phyloP scores from a whole-genome alignment of 805 yeast species.

The Metschnikowia kofuensis region DNA sequence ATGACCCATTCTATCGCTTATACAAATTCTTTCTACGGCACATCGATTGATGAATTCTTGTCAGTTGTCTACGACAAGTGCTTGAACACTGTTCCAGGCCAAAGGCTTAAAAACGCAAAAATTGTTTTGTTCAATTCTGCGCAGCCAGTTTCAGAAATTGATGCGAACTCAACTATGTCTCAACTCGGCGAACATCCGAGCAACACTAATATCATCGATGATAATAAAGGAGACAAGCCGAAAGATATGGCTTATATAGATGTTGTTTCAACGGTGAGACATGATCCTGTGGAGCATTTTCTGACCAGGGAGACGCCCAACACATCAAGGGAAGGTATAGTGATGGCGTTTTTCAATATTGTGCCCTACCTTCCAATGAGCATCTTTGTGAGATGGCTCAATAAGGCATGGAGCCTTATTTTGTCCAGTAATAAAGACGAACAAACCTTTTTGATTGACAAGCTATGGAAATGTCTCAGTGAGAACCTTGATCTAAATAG shows the following conservation, averaged over 20 bases:
- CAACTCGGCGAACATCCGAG: slow-evolving; percentile 22
- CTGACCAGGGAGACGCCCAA: slow-evolving; percentile 29
- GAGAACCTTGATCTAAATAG: slow-evolving; percentile 58
- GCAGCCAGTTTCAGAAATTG: slow-evolving; percentile 37
- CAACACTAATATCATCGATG: slow-evolving; percentile 24
- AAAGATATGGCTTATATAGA: slow-evolving; percentile 20
- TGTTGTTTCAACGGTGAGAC: slow-evolving; percentile 15
- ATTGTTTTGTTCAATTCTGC: slow-evolving; percentile 28
- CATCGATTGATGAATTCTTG: slow-evolving; percentile 36
- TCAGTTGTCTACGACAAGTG: slow-evolving; percentile 42
- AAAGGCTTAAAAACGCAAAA: slow-evolving; percentile 17
- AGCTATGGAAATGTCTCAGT: slow-evolving; percentile 53
- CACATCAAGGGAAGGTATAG: slow-evolving; percentile 48
- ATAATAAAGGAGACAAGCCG: slow-evolving; percentile 33
- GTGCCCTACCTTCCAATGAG: slow-evolving; percentile 51
- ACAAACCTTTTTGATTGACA: slow-evolving; percentile 32
- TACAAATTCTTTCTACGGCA: slow-evolving; percentile 4
- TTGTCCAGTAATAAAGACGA: slow-evolving; percentile 37
- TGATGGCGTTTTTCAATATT: slow-evolving; percentile 45
- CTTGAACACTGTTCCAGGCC: slow-evolving; percentile 31
- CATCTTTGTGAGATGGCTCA: slow-evolving; percentile 46
- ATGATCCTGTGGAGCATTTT: slow-evolving; percentile 19
- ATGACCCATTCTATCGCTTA: slow-evolving; percentile 25
- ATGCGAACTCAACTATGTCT: slow-evolving; percentile 34
- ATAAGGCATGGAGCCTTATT: slow-evolving; percentile 37